Evolutionary conservation across 345 rosid species (phyloP).

Genomic region (Leavenworthia alabamica): DNA sequence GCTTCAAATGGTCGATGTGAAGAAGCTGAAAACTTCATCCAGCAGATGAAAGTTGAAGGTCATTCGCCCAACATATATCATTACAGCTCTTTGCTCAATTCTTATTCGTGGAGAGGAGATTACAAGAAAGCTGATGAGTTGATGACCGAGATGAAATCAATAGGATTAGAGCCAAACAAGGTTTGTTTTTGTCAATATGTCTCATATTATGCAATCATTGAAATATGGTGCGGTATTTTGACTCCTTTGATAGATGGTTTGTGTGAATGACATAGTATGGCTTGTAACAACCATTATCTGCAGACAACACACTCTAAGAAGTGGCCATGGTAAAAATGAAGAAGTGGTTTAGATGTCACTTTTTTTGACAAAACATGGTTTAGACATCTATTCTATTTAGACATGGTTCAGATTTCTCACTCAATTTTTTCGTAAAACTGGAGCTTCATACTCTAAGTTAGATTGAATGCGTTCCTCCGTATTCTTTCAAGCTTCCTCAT

Average conservation of each 20-base stretch:
- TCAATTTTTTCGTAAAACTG: not conserved
- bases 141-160: constrained; percentile 65
- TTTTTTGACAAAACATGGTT: not conserved
- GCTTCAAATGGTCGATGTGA: constrained; percentile 70
- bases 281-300: not conserved
- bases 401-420: not conserved
- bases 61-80: constrained; percentile 65
- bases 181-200: constrained; percentile 36
- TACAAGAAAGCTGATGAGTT: constrained; percentile 76
- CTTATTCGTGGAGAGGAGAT: constrained; percentile 65
- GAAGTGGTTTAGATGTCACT: not conserved
- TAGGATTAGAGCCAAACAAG: constrained; percentile 82
- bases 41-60: constrained; percentile 78
- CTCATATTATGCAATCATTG: constrained; percentile 7
- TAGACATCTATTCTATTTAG: not conserved
- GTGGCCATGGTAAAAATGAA: not conserved
- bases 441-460: not conserved
- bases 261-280: not conserved
- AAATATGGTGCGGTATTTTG: not conserved
- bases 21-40: constrained; percentile 66
- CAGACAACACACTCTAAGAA: not conserved
- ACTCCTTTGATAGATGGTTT: not conserved
- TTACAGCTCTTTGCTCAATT: constrained; percentile 82
- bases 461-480: not conserved
- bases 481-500: not conserved